phyloP scores from a whole-genome alignment of 371 early-diverging fungal genomes.

The Mortierella sp. region DNA sequence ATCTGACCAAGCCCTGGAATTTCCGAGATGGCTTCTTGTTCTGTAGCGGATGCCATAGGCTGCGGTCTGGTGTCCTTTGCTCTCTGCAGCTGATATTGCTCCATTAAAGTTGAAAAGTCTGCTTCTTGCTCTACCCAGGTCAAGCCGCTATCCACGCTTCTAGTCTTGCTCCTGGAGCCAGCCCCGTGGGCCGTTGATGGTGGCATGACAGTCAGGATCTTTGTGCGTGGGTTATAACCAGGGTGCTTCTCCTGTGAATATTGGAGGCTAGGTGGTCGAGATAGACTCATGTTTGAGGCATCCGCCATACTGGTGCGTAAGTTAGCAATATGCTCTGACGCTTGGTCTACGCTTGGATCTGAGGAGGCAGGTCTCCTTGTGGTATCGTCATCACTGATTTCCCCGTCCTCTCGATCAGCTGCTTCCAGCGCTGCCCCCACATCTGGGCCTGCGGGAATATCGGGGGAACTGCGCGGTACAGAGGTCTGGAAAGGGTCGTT shows the following conservation, averaged over 20 bases:
- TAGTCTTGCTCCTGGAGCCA: slow-evolving; percentile 1
- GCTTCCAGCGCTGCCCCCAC: neutral
- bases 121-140: neutral
- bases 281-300: too few relatives aligned
- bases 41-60: neutral
- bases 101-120: slow-evolving; percentile 28
- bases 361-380: neutral
- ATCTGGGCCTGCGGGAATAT: neutral
- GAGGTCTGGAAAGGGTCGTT: neutral
- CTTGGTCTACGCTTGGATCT: neutral
- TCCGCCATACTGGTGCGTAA: neutral
- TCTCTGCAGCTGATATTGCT: slow-evolving; percentile 30
- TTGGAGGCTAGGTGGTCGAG: too few relatives aligned
- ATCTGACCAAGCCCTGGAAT: slow-evolving; percentile 36
- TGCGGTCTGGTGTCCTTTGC: slow-evolving; percentile 9
- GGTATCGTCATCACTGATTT: slow-evolving; percentile 32
- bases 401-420: slow-evolving; percentile 37
- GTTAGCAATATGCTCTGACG: neutral
- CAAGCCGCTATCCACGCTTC: neutral
- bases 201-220: neutral
- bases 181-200: neutral
- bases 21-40: slow-evolving; percentile 1
- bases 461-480: too few relatives aligned
- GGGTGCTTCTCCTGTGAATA: neutral
- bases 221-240: neutral